Conservation (phyloP, 2,329 filamentous ascomycete genomes). For the Colletotrichum sojae region DNA sequence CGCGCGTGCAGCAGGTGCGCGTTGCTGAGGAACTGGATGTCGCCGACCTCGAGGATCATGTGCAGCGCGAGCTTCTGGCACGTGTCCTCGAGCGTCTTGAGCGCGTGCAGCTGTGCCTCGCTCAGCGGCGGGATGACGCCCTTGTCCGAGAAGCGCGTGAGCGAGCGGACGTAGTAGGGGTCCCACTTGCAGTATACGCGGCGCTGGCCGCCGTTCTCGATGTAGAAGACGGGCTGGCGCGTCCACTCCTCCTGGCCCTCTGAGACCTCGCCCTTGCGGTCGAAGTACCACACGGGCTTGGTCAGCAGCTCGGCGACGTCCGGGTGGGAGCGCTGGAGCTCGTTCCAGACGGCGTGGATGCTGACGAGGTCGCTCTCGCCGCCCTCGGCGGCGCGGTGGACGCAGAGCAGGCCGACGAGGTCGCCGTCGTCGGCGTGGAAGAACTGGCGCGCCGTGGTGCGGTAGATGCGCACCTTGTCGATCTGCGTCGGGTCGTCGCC, state of each 20-base stretch:
- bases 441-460: conserved; percentile 87
- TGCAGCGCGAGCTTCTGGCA: conserved; percentile 81
- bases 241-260: conserved; percentile 83
- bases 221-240: conserved; percentile 79
- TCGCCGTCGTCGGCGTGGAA: conserved; percentile 90
- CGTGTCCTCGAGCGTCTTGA: conserved; percentile 80
- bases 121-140: conserved; percentile 83
- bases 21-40: conserved; percentile 87
- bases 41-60: conserved; percentile 87
- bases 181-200: conserved; percentile 90
- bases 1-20: conserved; percentile 85
- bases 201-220: conserved; percentile 76
- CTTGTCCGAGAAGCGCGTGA: conserved; percentile 79
- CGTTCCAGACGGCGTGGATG: conserved; percentile 86
- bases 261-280: conserved; percentile 88
- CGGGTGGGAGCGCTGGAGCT: conserved; percentile 79
- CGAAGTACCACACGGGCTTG: conserved; percentile 90
- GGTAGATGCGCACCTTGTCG: conserved; percentile 90
- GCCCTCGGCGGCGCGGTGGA: conserved; percentile 82
- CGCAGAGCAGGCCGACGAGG: conserved; percentile 86
- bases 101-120: conserved; percentile 76
- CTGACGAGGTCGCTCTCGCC: conserved; percentile 88
- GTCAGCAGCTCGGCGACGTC: conserved; percentile 84
- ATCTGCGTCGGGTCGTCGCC: conserved; percentile 86
- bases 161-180: conserved; percentile 86